Evolutionary conservation across 225 moss, liverwort and hornwort genomes (phyloP), one percentile per base, ranked within the genome.

Genomic region (Physcomitrium patens): DNA sequence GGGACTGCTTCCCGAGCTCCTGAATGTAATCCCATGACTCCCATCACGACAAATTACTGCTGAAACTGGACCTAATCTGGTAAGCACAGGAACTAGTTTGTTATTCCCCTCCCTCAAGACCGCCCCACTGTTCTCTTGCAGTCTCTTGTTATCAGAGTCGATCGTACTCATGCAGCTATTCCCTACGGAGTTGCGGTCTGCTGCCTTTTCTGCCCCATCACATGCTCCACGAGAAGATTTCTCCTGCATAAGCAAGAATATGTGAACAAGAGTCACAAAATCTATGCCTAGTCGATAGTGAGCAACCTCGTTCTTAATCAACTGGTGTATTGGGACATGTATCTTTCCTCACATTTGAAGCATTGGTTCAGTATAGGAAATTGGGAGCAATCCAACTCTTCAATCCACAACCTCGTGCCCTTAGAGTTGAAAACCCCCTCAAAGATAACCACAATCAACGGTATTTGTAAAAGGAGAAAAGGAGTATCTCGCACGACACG

Each of bases 91-190:
- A 62, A 77, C 90, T 74, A 83, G 68, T 59, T 77, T 85, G 82
- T 76, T 71, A 70, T 79, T 90, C 19, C 79, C 89, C 72, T 91
- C 87, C 75, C 89, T 84, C 63, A 92, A 71, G 76, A 89, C 93
- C 16, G 93, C 93, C 73, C 96, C 92, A 48, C 89, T 91, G 10
- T 76, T 85, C 80, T 96, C 92, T 47, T 82, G 85, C 66, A 94
- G 77, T 76, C 90, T 90, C 58, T 80, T 86, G 44, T 80, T 82
- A 27, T 65, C 75, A 54, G 68, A 46, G 63, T 77, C 74, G 52
- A 64, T 56, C 46, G 41, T 68, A 42, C 43, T 70, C 24, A 70
- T 77, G 60, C n/a, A 50, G 54, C 77, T 70, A 78, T 76, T 87
- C 59, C 81, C 83, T 17, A 78, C 20, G n/a, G 71, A 76, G 45